Percentiles rank a stretch among this genome's conserved stretches.
phyloP scores from a whole-genome alignment of 1,284 basidiomycete genomes.

The Pisolithus thermaeus region DNA sequence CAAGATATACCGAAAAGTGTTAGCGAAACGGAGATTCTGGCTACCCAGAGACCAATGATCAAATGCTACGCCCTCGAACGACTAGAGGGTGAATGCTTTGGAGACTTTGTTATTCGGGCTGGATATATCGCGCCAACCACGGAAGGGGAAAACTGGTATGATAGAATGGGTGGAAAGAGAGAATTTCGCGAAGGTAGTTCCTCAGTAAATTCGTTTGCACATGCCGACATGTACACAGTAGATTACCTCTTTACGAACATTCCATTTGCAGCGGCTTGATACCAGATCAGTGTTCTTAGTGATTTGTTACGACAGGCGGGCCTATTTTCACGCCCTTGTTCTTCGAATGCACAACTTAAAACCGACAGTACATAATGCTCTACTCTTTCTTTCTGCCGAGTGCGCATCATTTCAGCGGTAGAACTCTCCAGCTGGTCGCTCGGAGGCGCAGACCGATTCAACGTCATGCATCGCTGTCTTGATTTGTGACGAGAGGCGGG shows the following conservation, averaged over 20 bases:
- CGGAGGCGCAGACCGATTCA: background rate
- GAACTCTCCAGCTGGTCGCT: background rate
- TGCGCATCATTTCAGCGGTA: too few relatives aligned
- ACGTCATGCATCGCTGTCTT: background rate
- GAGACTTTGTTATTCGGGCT: conserved; percentile 89
- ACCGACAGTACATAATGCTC: too few relatives aligned
- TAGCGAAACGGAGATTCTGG: conserved; percentile 90
- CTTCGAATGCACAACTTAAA: too few relatives aligned
- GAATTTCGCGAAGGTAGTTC: conserved; percentile 28
- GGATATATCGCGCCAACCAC: conserved; percentile 81
- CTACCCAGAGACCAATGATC: conserved; percentile 89
- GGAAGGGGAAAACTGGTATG: conserved; percentile 79
- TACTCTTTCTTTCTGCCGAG: background rate
- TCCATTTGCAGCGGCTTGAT: background rate
- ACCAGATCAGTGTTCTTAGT: too few relatives aligned
- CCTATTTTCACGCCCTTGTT: too few relatives aligned
- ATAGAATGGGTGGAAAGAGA: conserved; percentile 70
- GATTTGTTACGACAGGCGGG: too few relatives aligned
- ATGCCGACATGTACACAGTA: background rate
- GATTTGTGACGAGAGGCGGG: too few relatives aligned
- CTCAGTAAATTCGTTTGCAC: background rate
- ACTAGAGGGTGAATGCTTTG: conserved; percentile 87
- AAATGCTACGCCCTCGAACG: conserved; percentile 89
- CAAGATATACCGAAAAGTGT: conserved; percentile 70
- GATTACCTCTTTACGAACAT: background rate